Conservation (phyloP, 306 rosid genomes). For the Dicorynia guianensis region DNA sequence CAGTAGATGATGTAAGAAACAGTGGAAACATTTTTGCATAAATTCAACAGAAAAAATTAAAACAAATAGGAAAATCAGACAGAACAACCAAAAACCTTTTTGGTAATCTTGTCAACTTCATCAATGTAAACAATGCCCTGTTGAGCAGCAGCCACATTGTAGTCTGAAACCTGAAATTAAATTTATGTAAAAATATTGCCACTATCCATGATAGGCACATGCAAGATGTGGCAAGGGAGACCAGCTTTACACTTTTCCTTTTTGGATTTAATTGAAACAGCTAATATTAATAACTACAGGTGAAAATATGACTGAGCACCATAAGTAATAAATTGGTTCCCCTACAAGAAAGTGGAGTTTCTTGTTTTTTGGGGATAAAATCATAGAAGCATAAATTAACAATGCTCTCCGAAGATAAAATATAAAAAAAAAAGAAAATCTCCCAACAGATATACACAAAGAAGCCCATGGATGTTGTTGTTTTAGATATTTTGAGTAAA, state of each 20-base stretch:
- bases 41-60: conserved; percentile 11
- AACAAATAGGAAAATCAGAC: neutral
- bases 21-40: conserved; percentile 7
- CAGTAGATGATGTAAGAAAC: conserved; percentile 34
- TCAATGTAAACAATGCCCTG: conserved; percentile 98
- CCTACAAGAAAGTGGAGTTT: neutral
- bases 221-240: too few relatives aligned
- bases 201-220: neutral
- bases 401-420: too few relatives aligned
- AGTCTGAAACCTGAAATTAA: conserved; percentile 82
- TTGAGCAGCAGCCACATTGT: conserved; percentile 94
- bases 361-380: too few relatives aligned
- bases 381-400: too few relatives aligned
- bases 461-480: too few relatives aligned
- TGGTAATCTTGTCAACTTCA: conserved; percentile 97
- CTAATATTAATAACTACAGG: too few relatives aligned
- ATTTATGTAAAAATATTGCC: neutral
- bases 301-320: neutral
- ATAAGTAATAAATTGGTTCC: neutral
- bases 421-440: too few relatives aligned
- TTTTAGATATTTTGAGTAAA: too few relatives aligned
- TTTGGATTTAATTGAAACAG: too few relatives aligned
- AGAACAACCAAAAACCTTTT: conserved; percentile 65
- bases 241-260: too few relatives aligned
- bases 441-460: too few relatives aligned